These are phyloP conservation scores for Usnea hakonensis DNA, from an alignment of 495 filamentous ascomycete species.

Conservation along the genomic window DNA sequence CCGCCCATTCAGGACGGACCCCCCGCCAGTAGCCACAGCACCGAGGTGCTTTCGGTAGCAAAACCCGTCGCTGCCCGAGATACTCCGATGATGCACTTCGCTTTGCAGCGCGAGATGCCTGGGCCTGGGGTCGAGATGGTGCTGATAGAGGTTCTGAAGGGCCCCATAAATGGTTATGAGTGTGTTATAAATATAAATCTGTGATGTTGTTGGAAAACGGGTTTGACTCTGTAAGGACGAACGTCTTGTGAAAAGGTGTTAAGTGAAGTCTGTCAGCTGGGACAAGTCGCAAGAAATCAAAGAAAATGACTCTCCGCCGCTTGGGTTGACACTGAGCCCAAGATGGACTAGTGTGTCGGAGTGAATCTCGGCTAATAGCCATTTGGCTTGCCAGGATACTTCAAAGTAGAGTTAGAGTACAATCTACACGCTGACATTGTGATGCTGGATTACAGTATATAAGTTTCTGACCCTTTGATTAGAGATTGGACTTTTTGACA, in stretches of 20 bases:
- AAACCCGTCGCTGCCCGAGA: neutral
- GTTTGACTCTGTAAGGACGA: neutral
- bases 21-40: slow-evolving; percentile 47
- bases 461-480: neutral
- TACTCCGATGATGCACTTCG: slow-evolving; percentile 1
- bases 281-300: slow-evolving; percentile 9
- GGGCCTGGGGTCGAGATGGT: neutral
- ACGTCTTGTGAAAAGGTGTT: slow-evolving; percentile 1
- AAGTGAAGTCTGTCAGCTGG: slow-evolving; percentile 7
- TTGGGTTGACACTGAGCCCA: neutral
- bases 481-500: neutral
- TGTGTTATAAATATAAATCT: neutral
- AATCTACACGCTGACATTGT: neutral
- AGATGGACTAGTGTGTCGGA: neutral
- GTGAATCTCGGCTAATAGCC: neutral
- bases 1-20: slow-evolving; percentile 55
- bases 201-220: neutral
- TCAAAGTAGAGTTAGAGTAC: too few relatives aligned
- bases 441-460: too few relatives aligned
- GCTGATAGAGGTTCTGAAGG: slow-evolving; percentile 5
- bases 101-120: slow-evolving; percentile 1
- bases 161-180: slow-evolving; percentile 24
- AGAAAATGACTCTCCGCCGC: slow-evolving; percentile 1
- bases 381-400: neutral
- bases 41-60: slow-evolving; percentile 14